Conservation (phyloP, 1,284 basidiomycete species). For the Volvariella surrecta region DNA sequence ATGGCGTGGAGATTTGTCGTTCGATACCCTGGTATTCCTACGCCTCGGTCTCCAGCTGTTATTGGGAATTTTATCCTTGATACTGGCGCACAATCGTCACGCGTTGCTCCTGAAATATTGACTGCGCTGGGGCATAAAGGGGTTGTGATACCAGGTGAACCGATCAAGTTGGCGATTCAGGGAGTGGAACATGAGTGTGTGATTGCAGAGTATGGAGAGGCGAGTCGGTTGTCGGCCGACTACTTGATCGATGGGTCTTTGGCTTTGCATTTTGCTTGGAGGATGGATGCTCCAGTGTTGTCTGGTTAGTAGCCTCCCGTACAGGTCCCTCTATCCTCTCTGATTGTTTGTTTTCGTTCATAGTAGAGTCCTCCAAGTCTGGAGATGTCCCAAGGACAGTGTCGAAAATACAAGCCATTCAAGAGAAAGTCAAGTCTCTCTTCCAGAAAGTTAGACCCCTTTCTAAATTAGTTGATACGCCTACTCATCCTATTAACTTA, state of each 20-base stretch:
- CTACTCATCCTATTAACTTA: not conserved
- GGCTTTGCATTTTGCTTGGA: conserved; percentile 18
- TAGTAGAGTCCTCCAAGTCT: not conserved
- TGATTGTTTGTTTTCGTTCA: not conserved
- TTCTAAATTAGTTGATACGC: not conserved
- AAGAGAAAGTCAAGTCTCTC: not conserved
- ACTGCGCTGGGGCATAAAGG: conserved; percentile 20
- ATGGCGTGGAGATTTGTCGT: conserved; percentile 31
- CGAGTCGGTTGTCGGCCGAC: conserved; percentile 13
- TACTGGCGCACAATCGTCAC: conserved; percentile 22
- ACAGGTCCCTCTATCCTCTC: not conserved
- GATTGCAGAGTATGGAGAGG: conserved; percentile 15
- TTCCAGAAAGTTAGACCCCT: not conserved
- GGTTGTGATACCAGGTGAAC: conserved; percentile 11
- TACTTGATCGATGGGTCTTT: conserved; percentile 18
- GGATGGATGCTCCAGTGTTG: conserved; percentile 17
- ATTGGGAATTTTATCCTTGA: conserved; percentile 29
- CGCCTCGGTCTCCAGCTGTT: conserved; percentile 10
- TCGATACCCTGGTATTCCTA: conserved; percentile 11
- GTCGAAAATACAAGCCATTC: not conserved
- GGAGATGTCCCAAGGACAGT: not conserved
- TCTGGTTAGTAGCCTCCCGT: conserved; percentile 13
- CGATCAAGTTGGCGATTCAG: conserved; percentile 16
- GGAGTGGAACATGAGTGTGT: conserved; percentile 15
- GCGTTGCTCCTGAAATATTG: conserved; percentile 23